These are phyloP conservation scores for Somion occarium DNA, from an alignment of 1,284 basidiomycete species.

Conservation along the genomic window DNA sequence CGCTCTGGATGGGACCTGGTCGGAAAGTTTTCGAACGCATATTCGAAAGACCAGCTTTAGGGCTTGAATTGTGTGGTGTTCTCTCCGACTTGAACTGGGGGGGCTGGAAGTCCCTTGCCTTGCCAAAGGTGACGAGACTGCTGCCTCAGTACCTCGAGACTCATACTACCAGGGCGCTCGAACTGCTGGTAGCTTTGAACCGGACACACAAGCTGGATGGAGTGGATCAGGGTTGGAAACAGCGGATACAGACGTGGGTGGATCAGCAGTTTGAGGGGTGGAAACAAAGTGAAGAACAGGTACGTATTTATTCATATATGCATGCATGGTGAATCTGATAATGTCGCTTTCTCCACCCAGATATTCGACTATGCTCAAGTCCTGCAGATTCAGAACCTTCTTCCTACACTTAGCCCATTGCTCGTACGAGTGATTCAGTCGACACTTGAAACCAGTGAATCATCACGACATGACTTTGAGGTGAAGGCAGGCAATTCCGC, in stretches of 20 bases:
- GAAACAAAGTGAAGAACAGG: conserved; percentile 31
- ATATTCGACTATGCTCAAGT: conserved; percentile 46
- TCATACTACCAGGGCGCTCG: conserved; percentile 37
- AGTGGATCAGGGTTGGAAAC: conserved; percentile 54
- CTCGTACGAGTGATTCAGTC: conserved; percentile 47
- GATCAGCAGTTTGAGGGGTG: conserved; percentile 29
- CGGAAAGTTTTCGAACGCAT: conserved; percentile 51
- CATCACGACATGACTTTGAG: conserved; percentile 28
- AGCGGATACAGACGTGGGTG: conserved; percentile 44
- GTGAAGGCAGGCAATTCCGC: conserved; percentile 37
- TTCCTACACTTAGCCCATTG: conserved; percentile 38
- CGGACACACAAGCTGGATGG: conserved; percentile 44
- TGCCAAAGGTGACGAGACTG: conserved; percentile 50
- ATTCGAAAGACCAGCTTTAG: conserved; percentile 39
- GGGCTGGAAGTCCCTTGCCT: conserved; percentile 65
- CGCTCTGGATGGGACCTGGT: conserved; percentile 58
- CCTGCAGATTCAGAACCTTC: conserved; percentile 45
- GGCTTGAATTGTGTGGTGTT: conserved; percentile 48
- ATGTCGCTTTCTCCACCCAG: conserved; percentile 19
- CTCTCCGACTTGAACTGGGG: conserved; percentile 65
- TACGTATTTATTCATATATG: conserved; percentile 13
- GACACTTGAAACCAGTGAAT: conserved; percentile 33
- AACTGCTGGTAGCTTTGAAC: conserved; percentile 46
- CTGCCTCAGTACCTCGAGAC: conserved; percentile 41
- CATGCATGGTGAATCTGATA: background rate